phyloP scores from a whole-genome alignment of 306 rosid genomes.

The Hippophae gyantsensis region DNA sequence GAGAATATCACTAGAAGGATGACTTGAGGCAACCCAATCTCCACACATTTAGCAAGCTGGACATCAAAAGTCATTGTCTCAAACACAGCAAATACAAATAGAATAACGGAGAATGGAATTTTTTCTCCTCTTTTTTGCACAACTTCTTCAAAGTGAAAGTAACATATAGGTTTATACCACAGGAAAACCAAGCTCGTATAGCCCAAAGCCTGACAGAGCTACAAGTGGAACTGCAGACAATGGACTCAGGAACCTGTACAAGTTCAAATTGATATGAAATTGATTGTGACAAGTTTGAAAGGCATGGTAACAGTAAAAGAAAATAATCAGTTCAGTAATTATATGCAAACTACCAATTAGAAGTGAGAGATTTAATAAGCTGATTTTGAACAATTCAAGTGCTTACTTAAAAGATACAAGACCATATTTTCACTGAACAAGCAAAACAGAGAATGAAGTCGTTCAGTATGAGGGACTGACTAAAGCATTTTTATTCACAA shows the following conservation, averaged over 20 bases:
- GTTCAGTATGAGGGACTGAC: not conserved
- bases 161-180: slow-evolving; percentile 43
- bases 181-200: slow-evolving; percentile 78
- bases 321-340: not conserved
- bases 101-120: not conserved
- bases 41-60: slow-evolving; percentile 79
- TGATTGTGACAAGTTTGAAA: slow-evolving; percentile 10
- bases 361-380: not conserved
- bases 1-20: slow-evolving; percentile 59
- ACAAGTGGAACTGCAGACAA: slow-evolving; percentile 86
- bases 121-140: not conserved
- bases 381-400: not conserved
- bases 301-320: not conserved
- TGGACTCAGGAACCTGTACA: slow-evolving; percentile 75
- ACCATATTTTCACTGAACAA: not conserved
- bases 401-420: not conserved
- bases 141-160: not conserved
- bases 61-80: slow-evolving; percentile 17
- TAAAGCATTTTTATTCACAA: not conserved
- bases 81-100: slow-evolving; percentile 9
- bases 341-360: not conserved
- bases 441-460: not conserved
- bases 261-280: slow-evolving; percentile 16
- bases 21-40: slow-evolving; percentile 89
- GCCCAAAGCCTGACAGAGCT: slow-evolving; percentile 81